phyloP scores from a whole-genome alignment of 2,329 filamentous ascomycete genomes.

The Colletotrichum phormii region DNA sequence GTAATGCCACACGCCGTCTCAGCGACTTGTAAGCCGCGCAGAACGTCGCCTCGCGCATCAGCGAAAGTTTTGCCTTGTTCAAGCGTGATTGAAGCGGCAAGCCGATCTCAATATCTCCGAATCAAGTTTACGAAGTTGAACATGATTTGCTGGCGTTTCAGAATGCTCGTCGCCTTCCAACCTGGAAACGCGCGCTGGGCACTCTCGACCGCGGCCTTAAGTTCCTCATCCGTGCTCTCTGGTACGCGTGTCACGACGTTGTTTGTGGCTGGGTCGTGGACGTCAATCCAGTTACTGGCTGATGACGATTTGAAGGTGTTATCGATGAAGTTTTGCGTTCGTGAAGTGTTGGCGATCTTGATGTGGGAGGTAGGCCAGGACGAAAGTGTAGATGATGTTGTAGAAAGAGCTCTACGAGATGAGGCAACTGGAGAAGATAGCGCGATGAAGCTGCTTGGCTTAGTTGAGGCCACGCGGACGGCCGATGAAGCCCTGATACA shows the following conservation, averaged over 20 bases:
- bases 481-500: too few species aligned
- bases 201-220: conserved; percentile 74
- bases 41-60: conserved; percentile 77
- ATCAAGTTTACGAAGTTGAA: conserved; percentile 77
- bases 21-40: conserved; percentile 78
- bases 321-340: too few species aligned
- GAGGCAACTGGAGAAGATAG: too few species aligned
- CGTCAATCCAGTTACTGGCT: neutral
- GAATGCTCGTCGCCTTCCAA: conserved; percentile 73
- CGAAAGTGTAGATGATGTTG: too few species aligned
- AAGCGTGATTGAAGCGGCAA: conserved; percentile 79
- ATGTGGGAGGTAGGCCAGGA: too few species aligned
- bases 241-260: too few species aligned
- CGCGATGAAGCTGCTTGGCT: too few species aligned
- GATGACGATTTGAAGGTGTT: too few species aligned
- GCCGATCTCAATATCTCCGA: conserved; percentile 77
- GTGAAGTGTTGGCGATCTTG: too few species aligned
- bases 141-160: conserved; percentile 78
- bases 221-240: conserved; percentile 74
- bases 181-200: conserved; percentile 74
- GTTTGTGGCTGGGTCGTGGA: neutral
- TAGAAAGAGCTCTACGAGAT: too few species aligned
- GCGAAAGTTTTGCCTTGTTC: conserved; percentile 82
- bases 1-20: conserved; percentile 80
- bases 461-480: too few species aligned